Evolutionary conservation across 306 rosid genomes (phyloP).

Genomic region (Elaeagnus macrophylla): DNA sequence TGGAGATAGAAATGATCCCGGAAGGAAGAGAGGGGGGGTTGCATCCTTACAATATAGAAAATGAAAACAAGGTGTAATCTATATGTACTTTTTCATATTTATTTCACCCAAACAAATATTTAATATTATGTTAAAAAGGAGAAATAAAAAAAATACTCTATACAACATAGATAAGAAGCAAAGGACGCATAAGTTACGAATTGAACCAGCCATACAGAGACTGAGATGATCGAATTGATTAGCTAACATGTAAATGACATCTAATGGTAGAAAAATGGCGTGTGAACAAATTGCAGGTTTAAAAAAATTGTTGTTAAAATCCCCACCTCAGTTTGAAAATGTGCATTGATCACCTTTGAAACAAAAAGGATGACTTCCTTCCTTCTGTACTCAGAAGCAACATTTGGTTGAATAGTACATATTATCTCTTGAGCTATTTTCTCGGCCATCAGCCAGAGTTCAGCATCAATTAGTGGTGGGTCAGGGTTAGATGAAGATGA

Average conservation of each 20-base stretch:
- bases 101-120: too few species aligned
- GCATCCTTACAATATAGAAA: too few species aligned
- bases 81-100: too few species aligned
- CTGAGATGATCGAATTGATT: not conserved
- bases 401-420: conserved; percentile 47
- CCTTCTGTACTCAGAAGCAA: conserved; percentile 43
- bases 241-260: not conserved
- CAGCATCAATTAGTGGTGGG: conserved; percentile 33
- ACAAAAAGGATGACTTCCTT: conserved; percentile 36
- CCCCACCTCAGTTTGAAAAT: conserved; percentile 46
- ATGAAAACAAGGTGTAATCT: too few species aligned
- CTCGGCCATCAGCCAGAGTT: conserved; percentile 49
- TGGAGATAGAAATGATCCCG: too few species aligned
- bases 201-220: too few species aligned
- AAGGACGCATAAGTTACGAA: too few species aligned
- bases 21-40: too few species aligned
- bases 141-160: too few species aligned
- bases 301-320: conserved; percentile 10
- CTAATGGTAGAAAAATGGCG: not conserved
- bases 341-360: conserved; percentile 32
- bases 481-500: conserved; percentile 15
- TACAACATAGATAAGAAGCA: too few species aligned
- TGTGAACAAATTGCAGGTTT: conserved; percentile 3
- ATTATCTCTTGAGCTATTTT: conserved; percentile 49
- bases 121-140: too few species aligned